Evolutionary conservation across 768 basidiomycete species (phyloP), one percentile per base, ranked within the genome.

Genomic region (Leucogyrophana mollusca): DNA sequence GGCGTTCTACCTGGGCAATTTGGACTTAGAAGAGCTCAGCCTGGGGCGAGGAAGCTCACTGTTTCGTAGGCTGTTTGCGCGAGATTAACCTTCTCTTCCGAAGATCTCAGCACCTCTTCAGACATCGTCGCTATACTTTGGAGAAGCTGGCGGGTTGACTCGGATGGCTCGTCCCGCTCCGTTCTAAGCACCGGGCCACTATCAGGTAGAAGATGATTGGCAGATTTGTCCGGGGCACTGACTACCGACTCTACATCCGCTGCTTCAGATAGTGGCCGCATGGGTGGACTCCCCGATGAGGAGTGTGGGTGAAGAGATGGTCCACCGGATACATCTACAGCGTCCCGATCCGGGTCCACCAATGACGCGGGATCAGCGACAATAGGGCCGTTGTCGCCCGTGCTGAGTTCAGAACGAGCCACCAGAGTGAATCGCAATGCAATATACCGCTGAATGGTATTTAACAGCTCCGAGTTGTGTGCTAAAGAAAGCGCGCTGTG

Each of bases 51-150:
- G 24, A 17, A 25, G 58, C 81, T 49, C 59, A 90, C 90, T 27
- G 82, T 80, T 55, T 88, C 84, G 54, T 80, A 79, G 20, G 81
- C 79, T 9, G 86, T 77, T 53, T 80, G 78, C 2, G 88, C 84
- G 14, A 91, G 72, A 53, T 82, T 87, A 23, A 86, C 77, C 59
- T 91, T 91, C 62, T 93, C 90, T 50, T 89, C 85, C 9, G 82
- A 79, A 3, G 80, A 75, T 4, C 80, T 77, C 9, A 84, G 62
- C 1, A 80, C 61, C 50, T 84, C 80, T 56, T 85, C 85, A 10
- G 77, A 70, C 7, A 83, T 61, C 51, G 73, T 73, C 3, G 83
- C 80, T 42, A 90, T 75, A 39, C 73, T 71, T 16, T 78, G 70
- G 21, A 90, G 71, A 50, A 85, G 60, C 45, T 73, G 70, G 16